These are phyloP conservation scores for Parmelia sp. DNA, from an alignment of 495 filamentous ascomycete species.

Conservation along the genomic window DNA sequence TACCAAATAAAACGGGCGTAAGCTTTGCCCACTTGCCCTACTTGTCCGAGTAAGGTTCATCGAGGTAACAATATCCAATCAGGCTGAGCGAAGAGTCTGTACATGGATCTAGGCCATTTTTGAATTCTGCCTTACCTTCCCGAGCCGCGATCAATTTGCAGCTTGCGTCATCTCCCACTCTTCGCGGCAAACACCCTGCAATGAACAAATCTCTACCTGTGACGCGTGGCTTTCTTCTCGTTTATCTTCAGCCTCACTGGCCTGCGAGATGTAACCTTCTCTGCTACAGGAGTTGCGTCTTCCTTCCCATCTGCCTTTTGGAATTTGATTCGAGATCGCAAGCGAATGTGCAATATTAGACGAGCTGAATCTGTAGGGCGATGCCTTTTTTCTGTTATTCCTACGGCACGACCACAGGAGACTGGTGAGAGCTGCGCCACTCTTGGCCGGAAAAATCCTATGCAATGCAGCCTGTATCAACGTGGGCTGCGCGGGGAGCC, in stretches of 20 bases:
- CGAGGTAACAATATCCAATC: background rate
- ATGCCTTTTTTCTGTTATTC: background rate
- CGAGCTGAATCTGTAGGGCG: background rate
- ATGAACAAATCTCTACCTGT: background rate
- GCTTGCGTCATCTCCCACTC: background rate
- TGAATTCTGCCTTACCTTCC: background rate
- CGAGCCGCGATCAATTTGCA: background rate
- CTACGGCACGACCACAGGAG: background rate
- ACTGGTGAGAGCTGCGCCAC: background rate
- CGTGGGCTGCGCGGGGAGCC: background rate
- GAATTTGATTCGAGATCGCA: too few species aligned
- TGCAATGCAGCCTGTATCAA: background rate
- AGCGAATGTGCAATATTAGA: background rate
- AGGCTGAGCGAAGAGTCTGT: background rate
- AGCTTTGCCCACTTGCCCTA: too few species aligned
- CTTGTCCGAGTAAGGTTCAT: too few species aligned
- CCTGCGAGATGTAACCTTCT: too few species aligned
- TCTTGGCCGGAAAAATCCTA: background rate
- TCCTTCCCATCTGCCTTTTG: too few species aligned
- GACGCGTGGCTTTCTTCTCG: background rate
- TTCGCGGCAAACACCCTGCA: background rate
- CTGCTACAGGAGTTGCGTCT: too few species aligned
- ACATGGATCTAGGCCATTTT: background rate
- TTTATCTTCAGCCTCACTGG: too few species aligned
- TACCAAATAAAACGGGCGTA: background rate